Base-by-base conservation (phyloP, 2,329 filamentous ascomycete genomes). In the Claviceps capensis region DNA sequence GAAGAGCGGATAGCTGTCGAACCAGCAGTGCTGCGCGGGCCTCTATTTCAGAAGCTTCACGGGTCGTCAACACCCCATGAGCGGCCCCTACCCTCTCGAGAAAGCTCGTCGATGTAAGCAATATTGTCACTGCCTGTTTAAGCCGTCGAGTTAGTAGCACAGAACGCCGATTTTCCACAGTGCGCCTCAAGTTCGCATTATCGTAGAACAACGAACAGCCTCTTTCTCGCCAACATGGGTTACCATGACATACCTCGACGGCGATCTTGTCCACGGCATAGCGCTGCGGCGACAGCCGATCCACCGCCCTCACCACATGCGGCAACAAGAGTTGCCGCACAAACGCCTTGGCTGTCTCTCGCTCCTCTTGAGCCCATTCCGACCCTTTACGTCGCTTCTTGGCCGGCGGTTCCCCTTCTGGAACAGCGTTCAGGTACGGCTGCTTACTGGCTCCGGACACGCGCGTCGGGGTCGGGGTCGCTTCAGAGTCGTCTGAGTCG, bases 311-410 rank as follows among this genome's bases (percentile, higher is more conserved):
- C 50, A 59, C 56, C 14, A 71, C 59, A 26, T 64, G 61, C 1
- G 69, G 68, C 4, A 66, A 52, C 1, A 70, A 60, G 38, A 68
- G 65, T 1, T 55, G 51, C 22, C 55, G 56, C 8, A 69, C 43
- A 38, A 64, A 65, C 1, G 58, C 52, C 47, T 57, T 58, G 22
- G 0, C 66, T 48, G 30, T 47, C 52, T 22, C 58, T 52, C 52
- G 56, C 23, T 46, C n/a, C n/a, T 41, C 19, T 34, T 46, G 45
- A 8, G 34, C 26, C 26, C 51, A 47, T 37, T 38, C 56, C 23
- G 58, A 40, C 5, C 58, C 57, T 3, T 66, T 58, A 50, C 66
- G 63, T 51, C 61, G 59, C 40, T 61, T 59, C 56, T 69, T 69
- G 6, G 54, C 50, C 6, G 62, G 61, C 47, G 66, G 63, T 49